phyloP scores from a whole-genome alignment of 2,329 filamentous ascomycete genomes.

The Aureobasidium sp. region DNA sequence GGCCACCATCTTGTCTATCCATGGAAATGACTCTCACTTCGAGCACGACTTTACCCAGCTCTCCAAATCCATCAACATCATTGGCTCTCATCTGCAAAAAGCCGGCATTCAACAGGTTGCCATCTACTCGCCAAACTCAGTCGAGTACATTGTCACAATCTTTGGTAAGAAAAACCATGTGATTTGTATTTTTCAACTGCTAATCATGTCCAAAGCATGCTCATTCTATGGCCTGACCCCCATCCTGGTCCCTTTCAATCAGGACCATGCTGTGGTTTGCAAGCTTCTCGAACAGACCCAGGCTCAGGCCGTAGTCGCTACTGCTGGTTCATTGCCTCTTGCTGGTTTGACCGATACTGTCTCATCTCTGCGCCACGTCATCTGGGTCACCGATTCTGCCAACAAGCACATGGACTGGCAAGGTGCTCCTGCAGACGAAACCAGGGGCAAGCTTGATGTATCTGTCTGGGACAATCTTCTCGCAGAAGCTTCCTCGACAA shows the following conservation, averaged over 20 bases:
- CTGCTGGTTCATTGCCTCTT: slow-evolving; percentile 80
- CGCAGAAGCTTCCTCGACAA: slow-evolving; percentile 49
- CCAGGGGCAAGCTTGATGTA: slow-evolving; percentile 67
- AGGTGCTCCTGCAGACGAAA: slow-evolving; percentile 65
- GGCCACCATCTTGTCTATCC: slow-evolving; percentile 71
- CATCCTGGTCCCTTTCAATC: slow-evolving; percentile 78
- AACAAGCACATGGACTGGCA: slow-evolving; percentile 95
- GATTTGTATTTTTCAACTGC: not conserved
- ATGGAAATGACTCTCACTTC: slow-evolving; percentile 65
- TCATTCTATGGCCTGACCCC: slow-evolving; percentile 82
- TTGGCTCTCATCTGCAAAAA: slow-evolving; percentile 69
- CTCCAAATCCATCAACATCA: slow-evolving; percentile 77
- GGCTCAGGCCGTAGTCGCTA: slow-evolving; percentile 75
- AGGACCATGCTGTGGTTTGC: slow-evolving; percentile 61
- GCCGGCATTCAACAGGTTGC: slow-evolving; percentile 66
- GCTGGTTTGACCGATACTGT: slow-evolving; percentile 63
- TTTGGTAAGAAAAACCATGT: slow-evolving; percentile 49
- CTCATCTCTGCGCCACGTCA: slow-evolving; percentile 64
- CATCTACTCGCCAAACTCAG: slow-evolving; percentile 85
- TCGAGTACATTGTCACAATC: slow-evolving; percentile 74
- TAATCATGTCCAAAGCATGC: slow-evolving; percentile 50
- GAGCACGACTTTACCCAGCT: slow-evolving; percentile 67
- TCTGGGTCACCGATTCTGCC: slow-evolving; percentile 90
- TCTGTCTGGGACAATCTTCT: slow-evolving; percentile 91
- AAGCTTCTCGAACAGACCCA: slow-evolving; percentile 65